Evolutionary conservation across 345 rosid genomes (phyloP), one percentile per base, ranked within the genome.

Genomic region (Ceriops zippeliana): DNA sequence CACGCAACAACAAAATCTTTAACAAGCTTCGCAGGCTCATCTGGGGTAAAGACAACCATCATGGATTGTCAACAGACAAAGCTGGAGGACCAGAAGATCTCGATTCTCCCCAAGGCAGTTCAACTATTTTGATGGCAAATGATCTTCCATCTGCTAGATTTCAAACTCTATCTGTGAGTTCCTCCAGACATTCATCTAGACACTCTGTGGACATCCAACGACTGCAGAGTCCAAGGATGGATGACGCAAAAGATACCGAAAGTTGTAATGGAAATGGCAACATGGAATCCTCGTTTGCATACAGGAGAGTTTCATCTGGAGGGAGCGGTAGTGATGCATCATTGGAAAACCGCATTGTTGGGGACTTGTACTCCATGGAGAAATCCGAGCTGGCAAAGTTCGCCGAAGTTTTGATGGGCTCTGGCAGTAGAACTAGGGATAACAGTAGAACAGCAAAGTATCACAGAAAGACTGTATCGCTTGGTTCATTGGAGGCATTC

Each of bases 21-120:
- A 79, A 72, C 58, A 93, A 86, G 75, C 84, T 93, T 47, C 78
- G 87, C 79, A 86, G 58, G 67, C 85, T 89, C 46, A 60, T 91
- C n/a, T 70, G 60, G 16, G 95, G 96, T 54, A 91, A 91, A 75
- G 93, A 89, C 31, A 35, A 8, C 49, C 78, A 67, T 49, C 78
- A 57, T 31, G 70, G 58, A 66, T 76, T 82, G 73, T 69, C 74
- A 27, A 54, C 21, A 0, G 76, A 80, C 20, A 85, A 71, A 78
- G 57, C 19, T 0, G 85, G 57, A 35, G 68, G 69, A 10, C 61
- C 63, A 0, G 92, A 86, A 76, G 76, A 61, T 17, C 38, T 68
- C 1, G 81, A 81, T 66, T 84, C 80, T 20, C 70, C 73, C 0
- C 51, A 35, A 6, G 69, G 73, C 58, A 66, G 87, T 74, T 80